Evolutionary conservation across 768 basidiomycete species (phyloP).

Genomic region (Mycena polygramma): DNA sequence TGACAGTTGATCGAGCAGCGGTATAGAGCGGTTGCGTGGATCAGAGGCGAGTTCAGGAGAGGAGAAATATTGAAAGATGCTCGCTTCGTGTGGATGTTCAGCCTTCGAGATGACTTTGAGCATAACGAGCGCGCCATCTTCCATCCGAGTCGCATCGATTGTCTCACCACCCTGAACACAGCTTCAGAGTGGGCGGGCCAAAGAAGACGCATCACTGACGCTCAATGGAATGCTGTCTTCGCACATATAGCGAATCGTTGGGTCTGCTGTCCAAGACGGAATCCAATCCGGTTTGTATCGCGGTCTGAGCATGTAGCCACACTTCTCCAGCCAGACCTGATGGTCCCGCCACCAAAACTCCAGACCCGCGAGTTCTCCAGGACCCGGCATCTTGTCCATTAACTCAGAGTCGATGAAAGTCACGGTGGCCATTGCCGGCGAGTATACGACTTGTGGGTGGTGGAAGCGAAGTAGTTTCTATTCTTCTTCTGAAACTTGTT

Average conservation of each 20-base stretch:
- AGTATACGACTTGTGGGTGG: too few species aligned
- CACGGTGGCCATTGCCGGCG: too few species aligned
- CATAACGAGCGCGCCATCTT: neutral
- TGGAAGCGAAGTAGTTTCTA: too few species aligned
- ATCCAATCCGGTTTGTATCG: too few species aligned
- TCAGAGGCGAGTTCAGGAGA: neutral
- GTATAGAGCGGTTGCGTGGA: neutral
- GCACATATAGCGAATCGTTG: neutral
- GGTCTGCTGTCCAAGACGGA: neutral
- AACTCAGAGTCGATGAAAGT: too few species aligned
- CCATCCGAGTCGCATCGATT: neutral
- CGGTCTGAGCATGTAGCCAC: too few species aligned
- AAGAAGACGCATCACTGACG: neutral
- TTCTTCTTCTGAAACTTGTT: too few species aligned
- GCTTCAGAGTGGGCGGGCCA: too few species aligned
- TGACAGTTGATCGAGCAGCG: neutral
- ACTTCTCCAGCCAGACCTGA: neutral
- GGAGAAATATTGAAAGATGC: slow-evolving; percentile 1
- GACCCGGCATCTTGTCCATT: too few species aligned
- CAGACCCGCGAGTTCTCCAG: too few species aligned
- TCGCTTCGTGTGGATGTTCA: slow-evolving; percentile 1
- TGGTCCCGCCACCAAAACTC: neutral
- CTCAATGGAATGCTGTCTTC: neutral
- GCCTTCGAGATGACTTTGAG: slow-evolving; percentile 6
- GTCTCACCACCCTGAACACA: neutral